These are phyloP conservation scores for Capsella bursapastoris DNA, from an alignment of 345 rosid species.

Conservation along the genomic window DNA sequence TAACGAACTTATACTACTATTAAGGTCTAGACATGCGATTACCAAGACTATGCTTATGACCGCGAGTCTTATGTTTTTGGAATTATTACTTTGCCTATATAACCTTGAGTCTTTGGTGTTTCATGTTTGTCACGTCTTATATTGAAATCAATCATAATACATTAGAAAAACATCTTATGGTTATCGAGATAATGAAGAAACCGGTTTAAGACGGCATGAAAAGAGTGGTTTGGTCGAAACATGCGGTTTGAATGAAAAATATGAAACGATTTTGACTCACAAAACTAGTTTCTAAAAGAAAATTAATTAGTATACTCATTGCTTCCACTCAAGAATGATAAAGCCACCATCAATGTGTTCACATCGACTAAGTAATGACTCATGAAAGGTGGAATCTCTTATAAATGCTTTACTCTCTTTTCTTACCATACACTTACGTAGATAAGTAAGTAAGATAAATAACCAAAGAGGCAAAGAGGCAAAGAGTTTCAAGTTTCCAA, in stretches of 20 bases:
- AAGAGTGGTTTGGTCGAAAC: neutral
- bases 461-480: neutral
- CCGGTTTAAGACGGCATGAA: neutral
- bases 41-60: neutral
- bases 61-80: neutral
- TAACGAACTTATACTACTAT: neutral
- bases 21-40: slow-evolving; percentile 6
- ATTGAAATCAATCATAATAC: neutral
- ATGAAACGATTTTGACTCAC: neutral
- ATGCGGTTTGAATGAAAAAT: neutral
- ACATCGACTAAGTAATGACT: neutral
- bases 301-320: neutral
- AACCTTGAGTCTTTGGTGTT: neutral
- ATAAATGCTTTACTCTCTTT: neutral
- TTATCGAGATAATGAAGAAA: neutral
- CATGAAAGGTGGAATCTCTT: neutral
- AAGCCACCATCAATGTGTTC: neutral
- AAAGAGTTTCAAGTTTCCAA: neutral
- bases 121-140: neutral
- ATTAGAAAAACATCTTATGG: neutral
- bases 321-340: neutral
- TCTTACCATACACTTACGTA: neutral
- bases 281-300: neutral
- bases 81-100: neutral
- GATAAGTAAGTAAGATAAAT: neutral